These are phyloP conservation scores for Lignosus rhinocerotis DNA, from an alignment of 1,284 basidiomycete species.

Conservation along the genomic window DNA sequence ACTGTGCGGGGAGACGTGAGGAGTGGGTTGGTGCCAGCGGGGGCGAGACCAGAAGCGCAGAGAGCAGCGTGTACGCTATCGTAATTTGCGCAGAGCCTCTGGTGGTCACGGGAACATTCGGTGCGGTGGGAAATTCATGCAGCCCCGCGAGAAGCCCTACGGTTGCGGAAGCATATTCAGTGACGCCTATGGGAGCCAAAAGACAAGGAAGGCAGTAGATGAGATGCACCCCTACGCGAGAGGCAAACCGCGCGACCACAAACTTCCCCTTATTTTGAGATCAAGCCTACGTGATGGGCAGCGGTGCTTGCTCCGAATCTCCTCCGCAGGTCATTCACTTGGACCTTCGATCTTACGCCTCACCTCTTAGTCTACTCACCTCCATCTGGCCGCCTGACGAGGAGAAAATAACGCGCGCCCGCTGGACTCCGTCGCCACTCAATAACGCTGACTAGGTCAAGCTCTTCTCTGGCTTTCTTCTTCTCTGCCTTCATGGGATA, in stretches of 20 bases:
- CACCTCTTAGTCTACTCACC: constrained; percentile 48
- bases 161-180: constrained; percentile 19
- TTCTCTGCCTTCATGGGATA: constrained; percentile 89
- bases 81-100: constrained; percentile 38
- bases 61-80: constrained; percentile 44
- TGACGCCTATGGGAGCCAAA: background rate
- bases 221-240: constrained; percentile 7
- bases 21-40: constrained; percentile 17
- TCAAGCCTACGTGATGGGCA: constrained; percentile 11
- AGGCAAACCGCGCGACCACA: background rate
- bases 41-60: constrained; percentile 39
- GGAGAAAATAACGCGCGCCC: constrained; percentile 62
- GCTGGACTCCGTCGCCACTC: constrained; percentile 60
- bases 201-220: background rate
- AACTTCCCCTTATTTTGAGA: background rate
- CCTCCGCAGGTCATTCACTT: background rate
- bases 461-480: constrained; percentile 83
- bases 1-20: constrained; percentile 14
- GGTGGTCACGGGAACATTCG: constrained; percentile 42
- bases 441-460: constrained; percentile 83
- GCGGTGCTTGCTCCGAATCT: background rate
- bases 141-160: constrained; percentile 87
- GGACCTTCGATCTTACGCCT: background rate
- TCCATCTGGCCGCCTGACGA: constrained; percentile 80
- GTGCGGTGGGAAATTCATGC: constrained; percentile 76